Conservation (phyloP, 2,329 filamentous ascomycete genomes). For the Nigrospora osmanthi region DNA sequence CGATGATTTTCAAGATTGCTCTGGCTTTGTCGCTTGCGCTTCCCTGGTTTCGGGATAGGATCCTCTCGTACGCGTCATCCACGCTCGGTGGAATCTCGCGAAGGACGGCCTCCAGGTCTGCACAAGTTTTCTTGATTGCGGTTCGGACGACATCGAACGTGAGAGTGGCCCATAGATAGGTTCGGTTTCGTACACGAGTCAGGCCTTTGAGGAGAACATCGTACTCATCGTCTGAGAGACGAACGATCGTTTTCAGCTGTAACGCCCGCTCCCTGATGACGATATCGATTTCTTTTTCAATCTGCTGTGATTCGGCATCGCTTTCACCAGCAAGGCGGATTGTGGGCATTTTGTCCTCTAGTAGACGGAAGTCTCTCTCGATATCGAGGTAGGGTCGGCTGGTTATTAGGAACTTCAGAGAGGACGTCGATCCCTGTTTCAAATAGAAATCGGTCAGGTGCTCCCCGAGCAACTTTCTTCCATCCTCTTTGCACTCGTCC, state of each 20-base stretch:
- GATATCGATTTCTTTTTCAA: constrained; percentile 20
- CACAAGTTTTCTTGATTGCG: constrained; percentile 4
- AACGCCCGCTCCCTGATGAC: constrained; percentile 15
- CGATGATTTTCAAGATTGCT: constrained; percentile 25
- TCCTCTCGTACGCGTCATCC: constrained; percentile 24
- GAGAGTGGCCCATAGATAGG: constrained; percentile 16
- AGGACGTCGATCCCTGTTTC: constrained; percentile 1
- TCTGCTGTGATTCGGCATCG: constrained; percentile 17
- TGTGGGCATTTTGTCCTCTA: constrained; percentile 10
- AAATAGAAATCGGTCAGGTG: too few relatives aligned
- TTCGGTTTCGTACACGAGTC: constrained; percentile 8
- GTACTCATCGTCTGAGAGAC: not conserved
- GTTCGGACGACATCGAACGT: constrained; percentile 10
- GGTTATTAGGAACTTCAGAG: constrained; percentile 29
- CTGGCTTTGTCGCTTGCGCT: constrained; percentile 12
- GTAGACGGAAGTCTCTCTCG: constrained; percentile 10
- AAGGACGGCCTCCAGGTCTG: constrained; percentile 6
- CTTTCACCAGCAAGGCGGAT: constrained; percentile 21
- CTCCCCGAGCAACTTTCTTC: constrained; percentile 9
- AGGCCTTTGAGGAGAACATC: constrained; percentile 6
- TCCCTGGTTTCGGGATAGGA: constrained; percentile 18
- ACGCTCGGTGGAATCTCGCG: constrained; percentile 14
- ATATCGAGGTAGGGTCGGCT: constrained; percentile 25
- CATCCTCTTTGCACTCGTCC: constrained; percentile 27
- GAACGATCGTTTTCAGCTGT: not conserved